Percentiles rank a stretch among this genome's conserved stretches.
Conservation (phyloP, 2,329 filamentous ascomycete genomes). For the Botryotinia globosa region DNA sequence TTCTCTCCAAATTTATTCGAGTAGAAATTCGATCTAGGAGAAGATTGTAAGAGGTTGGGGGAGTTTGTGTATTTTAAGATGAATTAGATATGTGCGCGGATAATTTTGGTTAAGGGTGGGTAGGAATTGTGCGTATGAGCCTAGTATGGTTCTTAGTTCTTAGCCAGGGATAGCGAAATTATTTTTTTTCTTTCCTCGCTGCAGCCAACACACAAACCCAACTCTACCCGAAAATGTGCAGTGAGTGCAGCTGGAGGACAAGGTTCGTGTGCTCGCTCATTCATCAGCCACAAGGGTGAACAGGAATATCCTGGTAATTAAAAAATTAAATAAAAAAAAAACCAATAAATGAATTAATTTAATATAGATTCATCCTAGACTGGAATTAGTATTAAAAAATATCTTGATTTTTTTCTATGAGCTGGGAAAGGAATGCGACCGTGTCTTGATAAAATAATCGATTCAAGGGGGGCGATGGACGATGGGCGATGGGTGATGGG, state of each 20-base stretch:
- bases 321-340: not conserved
- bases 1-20: not conserved
- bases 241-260: conserved; percentile 9
- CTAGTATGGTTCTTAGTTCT: not conserved
- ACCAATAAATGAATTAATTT: not conserved
- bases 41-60: conserved; percentile 15
- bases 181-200: not conserved
- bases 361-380: not conserved
- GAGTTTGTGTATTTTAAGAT: conserved; percentile 8
- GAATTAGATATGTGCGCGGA: not conserved
- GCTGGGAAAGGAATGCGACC: not conserved
- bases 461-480: not conserved
- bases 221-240: conserved; percentile 4
- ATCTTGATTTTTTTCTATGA: not conserved
- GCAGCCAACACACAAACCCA: conserved; percentile 1
- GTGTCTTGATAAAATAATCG: not conserved
- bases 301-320: not conserved
- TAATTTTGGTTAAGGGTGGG: not conserved
- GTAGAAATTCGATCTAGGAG: conserved; percentile 7
- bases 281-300: conserved; percentile 17
- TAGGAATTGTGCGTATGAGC: not conserved
- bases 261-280: conserved; percentile 11
- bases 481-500: not conserved
- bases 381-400: conserved; percentile 12
- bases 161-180: conserved; percentile 12